Evolutionary conservation across 306 rosid species (phyloP).

Genomic region (Pyrus pyrifolia): DNA sequence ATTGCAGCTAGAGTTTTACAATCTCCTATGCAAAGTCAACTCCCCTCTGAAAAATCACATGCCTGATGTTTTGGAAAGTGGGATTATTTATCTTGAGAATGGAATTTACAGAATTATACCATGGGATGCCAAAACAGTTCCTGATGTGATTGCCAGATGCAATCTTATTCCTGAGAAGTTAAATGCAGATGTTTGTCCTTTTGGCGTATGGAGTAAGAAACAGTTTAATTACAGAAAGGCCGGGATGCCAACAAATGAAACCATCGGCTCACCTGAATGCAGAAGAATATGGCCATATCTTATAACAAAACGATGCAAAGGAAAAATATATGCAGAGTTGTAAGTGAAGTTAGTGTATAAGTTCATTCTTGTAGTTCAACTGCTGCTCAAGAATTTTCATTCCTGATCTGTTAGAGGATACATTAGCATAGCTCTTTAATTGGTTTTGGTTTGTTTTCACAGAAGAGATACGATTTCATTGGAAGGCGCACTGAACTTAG

Average conservation of each 20-base stretch:
- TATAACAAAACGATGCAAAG: slow-evolving; percentile 67
- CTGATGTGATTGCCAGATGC: slow-evolving; percentile 49
- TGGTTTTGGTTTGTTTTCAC: slow-evolving; percentile 28
- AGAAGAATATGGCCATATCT: slow-evolving; percentile 77
- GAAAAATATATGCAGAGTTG: slow-evolving; percentile 80
- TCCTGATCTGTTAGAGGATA: slow-evolving; percentile 1
- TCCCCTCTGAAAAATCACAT: slow-evolving; percentile 62
- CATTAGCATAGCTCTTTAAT: slow-evolving; percentile 10
- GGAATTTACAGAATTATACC: slow-evolving; percentile 50
- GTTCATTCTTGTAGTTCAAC: slow-evolving; percentile 6
- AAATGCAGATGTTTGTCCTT: slow-evolving; percentile 40
- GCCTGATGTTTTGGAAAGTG: slow-evolving; percentile 67
- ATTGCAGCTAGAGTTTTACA: slow-evolving; percentile 76
- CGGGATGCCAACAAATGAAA: slow-evolving; percentile 28
- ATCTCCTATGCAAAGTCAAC: slow-evolving; percentile 45
- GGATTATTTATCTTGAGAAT: slow-evolving; percentile 67
- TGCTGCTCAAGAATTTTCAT: slow-evolving; percentile 7
- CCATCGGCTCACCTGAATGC: slow-evolving; percentile 23
- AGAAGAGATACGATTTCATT: slow-evolving; percentile 63
- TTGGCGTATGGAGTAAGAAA: slow-evolving; percentile 78
- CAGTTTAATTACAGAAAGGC: slow-evolving; percentile 57
- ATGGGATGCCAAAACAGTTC: slow-evolving; percentile 82
- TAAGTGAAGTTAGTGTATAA: slow-evolving; percentile 33
- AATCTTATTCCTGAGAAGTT: slow-evolving; percentile 37
- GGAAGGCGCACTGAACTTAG: slow-evolving; percentile 61